Base-by-base conservation (phyloP, 108 stramenopile species). In the Pseudonitzschia delicatissima region DNA sequence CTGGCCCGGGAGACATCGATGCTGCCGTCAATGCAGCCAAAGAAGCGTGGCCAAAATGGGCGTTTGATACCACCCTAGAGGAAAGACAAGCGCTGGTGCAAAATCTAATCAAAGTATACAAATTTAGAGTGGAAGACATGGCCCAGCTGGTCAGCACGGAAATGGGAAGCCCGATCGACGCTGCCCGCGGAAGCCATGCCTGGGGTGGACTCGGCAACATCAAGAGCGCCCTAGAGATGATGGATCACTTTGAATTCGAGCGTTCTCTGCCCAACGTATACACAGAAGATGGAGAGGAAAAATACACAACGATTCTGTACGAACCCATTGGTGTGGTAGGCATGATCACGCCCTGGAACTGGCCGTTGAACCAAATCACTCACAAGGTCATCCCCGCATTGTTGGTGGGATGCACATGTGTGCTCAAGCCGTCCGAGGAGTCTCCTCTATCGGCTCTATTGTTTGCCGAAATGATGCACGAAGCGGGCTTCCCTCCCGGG, bases 341-440 rank as follows among this genome's bases (percentile, higher is more conserved):
- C 20, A 79, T 79, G 4, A 87, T 95, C 66, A 79, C 84, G 13
- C 87, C 96, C 12, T 96, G 92, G 92, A 96, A 96, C 79, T 96
- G 87, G 61, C 93, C 96, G 7, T 70, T 92, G 35, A 74, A 90
- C 35, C 86, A 85, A 77, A 77, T 68, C 1, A 68, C 79, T 1
- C 89, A 85, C 15, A 61, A 61, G 32, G 60, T 61, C 5, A 42
- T 61, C 37, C 95, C 97, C 5, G 93, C 95, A 18, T 77, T 98
- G 70, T 83, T 88, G 13, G 88, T 86, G 27, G 97, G 97, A 21
- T 88, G 88, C 80, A 77, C 84, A 57, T 72, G 94, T 64, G 81
- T 98, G 27, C 78, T 94, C 47, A 98, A 98, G 76, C 88, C 93
- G 11, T 86, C 93, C 2, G 95, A 96, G 73, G 78, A 65, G 37